Percentiles rank a stretch among this genome's conserved stretches.
Evolutionary conservation across 2,329 filamentous ascomycete species (phyloP).

Genomic region (Westerdykella ornata): DNA sequence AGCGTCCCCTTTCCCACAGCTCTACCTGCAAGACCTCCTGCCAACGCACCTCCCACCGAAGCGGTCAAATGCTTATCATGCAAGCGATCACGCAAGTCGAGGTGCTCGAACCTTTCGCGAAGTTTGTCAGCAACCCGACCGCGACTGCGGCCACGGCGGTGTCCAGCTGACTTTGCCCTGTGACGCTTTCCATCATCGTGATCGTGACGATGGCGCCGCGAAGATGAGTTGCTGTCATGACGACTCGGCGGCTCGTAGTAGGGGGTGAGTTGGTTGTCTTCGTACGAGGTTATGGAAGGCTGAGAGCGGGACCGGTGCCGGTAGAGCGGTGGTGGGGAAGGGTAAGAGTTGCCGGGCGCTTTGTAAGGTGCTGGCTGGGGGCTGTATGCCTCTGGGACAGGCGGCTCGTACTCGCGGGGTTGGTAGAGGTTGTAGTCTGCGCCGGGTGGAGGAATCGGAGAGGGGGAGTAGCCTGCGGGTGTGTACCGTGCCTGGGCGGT

Average conservation of each 20-base stretch:
- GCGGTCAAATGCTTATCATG: conserved; percentile 30
- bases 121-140: conserved; percentile 30
- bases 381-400: conserved; percentile 11
- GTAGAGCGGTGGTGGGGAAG: conserved; percentile 31
- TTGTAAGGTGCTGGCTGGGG: conserved; percentile 13
- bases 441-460: conserved; percentile 23
- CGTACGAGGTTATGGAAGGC: conserved; percentile 17
- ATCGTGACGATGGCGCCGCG: conserved; percentile 11
- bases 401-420: conserved; percentile 25
- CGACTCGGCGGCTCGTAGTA: conserved; percentile 22
- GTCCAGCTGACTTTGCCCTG: conserved; percentile 34
- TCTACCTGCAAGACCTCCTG: conserved; percentile 31
- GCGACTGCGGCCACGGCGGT: conserved; percentile 24
- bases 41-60: conserved; percentile 36
- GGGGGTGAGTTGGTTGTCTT: conserved; percentile 10
- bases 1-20: conserved; percentile 30
- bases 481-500: conserved; percentile 26
- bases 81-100: conserved; percentile 16
- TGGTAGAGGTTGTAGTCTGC: conserved; percentile 26
- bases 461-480: conserved; percentile 29
- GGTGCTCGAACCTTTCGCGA: conserved; percentile 32
- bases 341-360: conserved; percentile 16
- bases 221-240: conserved; percentile 21
- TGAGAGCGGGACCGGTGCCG: conserved; percentile 33
- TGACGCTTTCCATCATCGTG: conserved; percentile 18